phyloP scores from a whole-genome alignment of 805 yeast species.

The Starmerella roubikii region DNA sequence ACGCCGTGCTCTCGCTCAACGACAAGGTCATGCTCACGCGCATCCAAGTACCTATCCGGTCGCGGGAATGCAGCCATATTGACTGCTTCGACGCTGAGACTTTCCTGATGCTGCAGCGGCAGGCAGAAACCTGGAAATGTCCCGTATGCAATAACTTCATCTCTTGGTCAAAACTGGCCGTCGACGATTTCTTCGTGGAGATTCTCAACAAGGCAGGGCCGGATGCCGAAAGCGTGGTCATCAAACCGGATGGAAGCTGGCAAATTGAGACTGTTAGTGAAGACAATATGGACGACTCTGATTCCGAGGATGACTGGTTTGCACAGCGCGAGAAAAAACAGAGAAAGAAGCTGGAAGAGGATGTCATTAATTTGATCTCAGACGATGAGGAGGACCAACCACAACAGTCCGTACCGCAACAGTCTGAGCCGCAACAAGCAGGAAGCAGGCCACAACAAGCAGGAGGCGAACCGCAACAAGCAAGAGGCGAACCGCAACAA shows the following conservation, averaged over 20 bases:
- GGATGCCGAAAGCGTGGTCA: conserved; percentile 50
- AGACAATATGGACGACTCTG: conserved; percentile 3
- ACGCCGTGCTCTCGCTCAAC: conserved; percentile 50
- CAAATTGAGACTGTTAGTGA: conserved; percentile 18
- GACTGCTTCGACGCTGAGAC: conserved; percentile 79
- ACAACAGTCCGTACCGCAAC: too few species aligned
- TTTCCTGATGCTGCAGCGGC: conserved; percentile 60
- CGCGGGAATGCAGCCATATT: conserved; percentile 59
- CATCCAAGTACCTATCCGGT: conserved; percentile 58
- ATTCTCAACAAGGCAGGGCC: conserved; percentile 41
- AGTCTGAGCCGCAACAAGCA: too few species aligned
- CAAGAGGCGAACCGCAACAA: too few species aligned
- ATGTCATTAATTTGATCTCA: too few species aligned
- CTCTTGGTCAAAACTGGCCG: conserved; percentile 43
- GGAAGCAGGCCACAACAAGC: too few species aligned
- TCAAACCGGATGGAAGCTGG: conserved; percentile 70
- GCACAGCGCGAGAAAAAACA: background rate
- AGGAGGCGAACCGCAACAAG: too few species aligned
- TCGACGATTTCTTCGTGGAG: conserved; percentile 61
- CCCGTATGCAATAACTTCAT: conserved; percentile 59
- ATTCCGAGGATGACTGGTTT: conserved; percentile 5
- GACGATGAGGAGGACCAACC: too few species aligned
- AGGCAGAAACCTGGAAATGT: conserved; percentile 76
- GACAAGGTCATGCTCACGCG: conserved; percentile 69
- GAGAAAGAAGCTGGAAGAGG: too few species aligned